Percentiles rank a stretch among this genome's conserved stretches.
Evolutionary conservation across 352 stramenopile genomes (phyloP).

Genomic region (Phytopythium vexans): DNA sequence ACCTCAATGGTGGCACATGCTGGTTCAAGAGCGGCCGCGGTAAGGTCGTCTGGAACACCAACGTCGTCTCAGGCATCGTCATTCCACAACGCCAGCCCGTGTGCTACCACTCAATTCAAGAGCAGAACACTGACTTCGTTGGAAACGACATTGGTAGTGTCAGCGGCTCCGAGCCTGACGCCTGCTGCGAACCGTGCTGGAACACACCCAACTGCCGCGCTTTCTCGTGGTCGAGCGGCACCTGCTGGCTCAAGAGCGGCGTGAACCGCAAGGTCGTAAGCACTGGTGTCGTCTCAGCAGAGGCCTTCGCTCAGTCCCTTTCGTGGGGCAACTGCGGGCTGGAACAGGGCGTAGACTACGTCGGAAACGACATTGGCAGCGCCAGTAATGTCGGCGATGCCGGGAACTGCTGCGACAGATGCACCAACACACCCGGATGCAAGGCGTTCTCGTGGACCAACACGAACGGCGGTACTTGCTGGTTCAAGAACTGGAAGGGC

Average conservation of each 20-base stretch:
- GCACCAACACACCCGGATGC: slow-evolving; percentile 12
- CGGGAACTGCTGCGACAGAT: slow-evolving; percentile 26
- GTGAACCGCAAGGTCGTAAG: slow-evolving; percentile 24
- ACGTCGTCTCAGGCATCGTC: slow-evolving; percentile 6
- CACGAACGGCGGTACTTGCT: slow-evolving; percentile 37
- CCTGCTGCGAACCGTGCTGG: slow-evolving; percentile 14
- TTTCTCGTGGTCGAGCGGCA: slow-evolving; percentile 61
- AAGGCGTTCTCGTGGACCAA: slow-evolving; percentile 31
- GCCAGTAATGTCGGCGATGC: slow-evolving; percentile 6
- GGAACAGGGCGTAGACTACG: slow-evolving; percentile 17
- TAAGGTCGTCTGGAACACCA: slow-evolving; percentile 9
- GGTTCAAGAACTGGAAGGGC: slow-evolving; percentile 31
- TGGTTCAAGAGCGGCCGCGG: slow-evolving; percentile 52
- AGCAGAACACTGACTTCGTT: slow-evolving; percentile 15
- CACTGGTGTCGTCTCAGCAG: background rate
- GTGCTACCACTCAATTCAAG: background rate
- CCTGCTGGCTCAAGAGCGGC: slow-evolving; percentile 42
- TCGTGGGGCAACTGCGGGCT: slow-evolving; percentile 18
- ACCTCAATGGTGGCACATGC: slow-evolving; percentile 36
- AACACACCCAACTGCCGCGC: slow-evolving; percentile 24
- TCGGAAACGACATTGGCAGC: slow-evolving; percentile 25
- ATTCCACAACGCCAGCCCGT: background rate
- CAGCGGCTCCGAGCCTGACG: background rate
- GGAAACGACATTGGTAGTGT: slow-evolving; percentile 19
- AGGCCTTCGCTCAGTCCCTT: background rate